A percentile compares a stretch with the other conserved stretches of the same genome.
Evolutionary conservation across 108 stramenopile species (phyloP).

Genomic region (Asterionellopsis glacialis): DNA sequence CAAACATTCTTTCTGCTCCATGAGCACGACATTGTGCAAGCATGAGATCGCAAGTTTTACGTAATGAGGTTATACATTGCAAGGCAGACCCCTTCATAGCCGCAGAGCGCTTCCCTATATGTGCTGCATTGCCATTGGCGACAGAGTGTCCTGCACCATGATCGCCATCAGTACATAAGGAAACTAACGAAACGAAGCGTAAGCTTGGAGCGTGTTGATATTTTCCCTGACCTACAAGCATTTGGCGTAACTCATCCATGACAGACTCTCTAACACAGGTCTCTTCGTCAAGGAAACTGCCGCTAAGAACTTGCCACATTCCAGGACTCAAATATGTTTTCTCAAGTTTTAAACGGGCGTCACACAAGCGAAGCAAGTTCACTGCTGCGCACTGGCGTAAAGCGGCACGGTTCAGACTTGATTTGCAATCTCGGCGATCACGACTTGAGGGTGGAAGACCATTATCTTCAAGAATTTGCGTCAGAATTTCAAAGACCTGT

Average conservation of each 20-base stretch:
- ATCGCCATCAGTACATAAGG: constrained; percentile 72
- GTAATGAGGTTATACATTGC: constrained; percentile 43
- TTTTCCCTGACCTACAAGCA: constrained; percentile 64
- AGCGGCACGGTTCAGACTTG: constrained; percentile 46
- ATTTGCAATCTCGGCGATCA: constrained; percentile 41
- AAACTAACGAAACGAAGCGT: constrained; percentile 60
- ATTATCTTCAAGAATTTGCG: constrained; percentile 42
- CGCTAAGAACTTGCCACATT: constrained; percentile 62
- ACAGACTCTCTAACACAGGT: constrained; percentile 44
- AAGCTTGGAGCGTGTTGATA: constrained; percentile 53
- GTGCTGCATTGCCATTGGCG: constrained; percentile 63
- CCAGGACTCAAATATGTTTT: constrained; percentile 42
- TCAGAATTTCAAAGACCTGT: constrained; percentile 34
- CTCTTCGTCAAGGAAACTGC: constrained; percentile 56
- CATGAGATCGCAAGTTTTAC: constrained; percentile 50
- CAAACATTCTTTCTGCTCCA: constrained; percentile 71
- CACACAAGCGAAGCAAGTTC: constrained; percentile 70
- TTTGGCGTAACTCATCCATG: constrained; percentile 58
- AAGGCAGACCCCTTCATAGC: constrained; percentile 48
- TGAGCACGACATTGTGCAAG: constrained; percentile 55
- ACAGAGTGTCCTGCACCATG: constrained; percentile 21
- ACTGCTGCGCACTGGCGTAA: constrained; percentile 72
- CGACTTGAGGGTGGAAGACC: constrained; percentile 47
- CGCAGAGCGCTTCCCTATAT: constrained; percentile 46
- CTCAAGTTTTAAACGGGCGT: constrained; percentile 56